A percentile compares a stretch with the other conserved stretches of the same genome.
These are phyloP conservation scores for Aurifilum marmelostoma DNA, from an alignment of 2,329 filamentous ascomycete genomes.

Conservation along the genomic window DNA sequence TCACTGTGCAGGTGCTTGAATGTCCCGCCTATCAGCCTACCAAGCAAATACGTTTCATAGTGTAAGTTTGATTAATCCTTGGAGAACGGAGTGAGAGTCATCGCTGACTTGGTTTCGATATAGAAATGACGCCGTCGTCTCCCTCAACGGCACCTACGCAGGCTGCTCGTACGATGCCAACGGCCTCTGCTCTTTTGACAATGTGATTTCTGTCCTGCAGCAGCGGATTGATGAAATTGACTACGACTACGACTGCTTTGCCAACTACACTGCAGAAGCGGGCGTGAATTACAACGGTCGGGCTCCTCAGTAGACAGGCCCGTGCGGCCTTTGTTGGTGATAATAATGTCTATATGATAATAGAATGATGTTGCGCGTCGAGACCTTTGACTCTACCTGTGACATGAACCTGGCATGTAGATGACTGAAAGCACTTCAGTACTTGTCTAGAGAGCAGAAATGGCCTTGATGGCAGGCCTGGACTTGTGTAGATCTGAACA, in stretches of 20 bases:
- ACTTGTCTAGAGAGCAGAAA: not conserved
- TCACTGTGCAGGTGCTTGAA: slow-evolving; percentile 40
- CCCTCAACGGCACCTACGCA: slow-evolving; percentile 35
- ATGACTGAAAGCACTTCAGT: not conserved
- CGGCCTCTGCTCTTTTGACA: slow-evolving; percentile 40
- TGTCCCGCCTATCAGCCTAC: slow-evolving; percentile 38
- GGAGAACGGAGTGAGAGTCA: not conserved
- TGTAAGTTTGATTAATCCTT: slow-evolving; percentile 37
- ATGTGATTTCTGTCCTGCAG: slow-evolving; percentile 37
- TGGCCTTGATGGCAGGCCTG: no score
- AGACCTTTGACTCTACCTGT: not conserved
- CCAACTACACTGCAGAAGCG: slow-evolving; percentile 34
- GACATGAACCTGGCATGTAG: not conserved
- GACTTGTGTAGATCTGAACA: no score
- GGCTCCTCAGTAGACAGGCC: slow-evolving; percentile 31
- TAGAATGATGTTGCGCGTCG: not conserved
- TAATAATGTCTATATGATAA: slow-evolving; percentile 27
- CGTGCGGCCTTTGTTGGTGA: slow-evolving; percentile 27
- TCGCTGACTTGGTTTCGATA: slow-evolving; percentile 6
- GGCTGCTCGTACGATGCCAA: slow-evolving; percentile 35
- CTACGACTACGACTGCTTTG: slow-evolving; percentile 39
- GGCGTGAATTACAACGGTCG: slow-evolving; percentile 39
- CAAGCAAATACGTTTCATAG: slow-evolving; percentile 39
- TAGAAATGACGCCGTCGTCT: slow-evolving; percentile 41
- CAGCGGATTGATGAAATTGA: slow-evolving; percentile 39